Evolutionary conservation across 2,329 filamentous ascomycete genomes (phyloP).

Genomic region (Elsinoe fawcettii): DNA sequence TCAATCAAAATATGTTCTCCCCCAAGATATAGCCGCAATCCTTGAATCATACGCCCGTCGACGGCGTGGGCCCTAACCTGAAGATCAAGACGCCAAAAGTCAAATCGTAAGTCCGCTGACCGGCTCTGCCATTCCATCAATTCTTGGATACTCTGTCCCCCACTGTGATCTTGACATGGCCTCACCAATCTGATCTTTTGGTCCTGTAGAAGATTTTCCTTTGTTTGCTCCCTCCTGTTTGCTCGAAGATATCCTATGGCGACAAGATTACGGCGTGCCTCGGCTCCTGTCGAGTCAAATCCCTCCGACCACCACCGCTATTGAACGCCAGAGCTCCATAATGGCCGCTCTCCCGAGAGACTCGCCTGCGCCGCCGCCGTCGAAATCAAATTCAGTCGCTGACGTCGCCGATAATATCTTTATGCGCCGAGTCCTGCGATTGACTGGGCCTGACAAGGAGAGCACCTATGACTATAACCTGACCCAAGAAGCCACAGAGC

Average conservation of each 20-base stretch:
- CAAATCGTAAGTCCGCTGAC: neutral
- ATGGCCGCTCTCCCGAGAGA: neutral
- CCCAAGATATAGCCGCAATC: slow-evolving; percentile 6
- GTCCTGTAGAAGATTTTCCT: neutral
- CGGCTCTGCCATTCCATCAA: neutral
- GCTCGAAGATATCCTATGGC: neutral
- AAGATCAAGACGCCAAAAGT: slow-evolving; percentile 11
- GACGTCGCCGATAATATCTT: slow-evolving; percentile 11
- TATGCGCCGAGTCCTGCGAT: slow-evolving; percentile 7
- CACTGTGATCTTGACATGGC: slow-evolving; percentile 2
- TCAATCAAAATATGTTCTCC: neutral
- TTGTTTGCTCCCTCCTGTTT: neutral
- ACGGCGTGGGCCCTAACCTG: slow-evolving; percentile 3
- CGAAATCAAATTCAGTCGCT: neutral
- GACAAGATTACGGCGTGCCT: slow-evolving; percentile 6
- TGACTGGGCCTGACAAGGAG: neutral
- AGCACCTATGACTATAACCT: neutral
- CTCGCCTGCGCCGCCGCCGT: slow-evolving; percentile 5
- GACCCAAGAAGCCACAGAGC: neutral
- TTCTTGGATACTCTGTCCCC: neutral
- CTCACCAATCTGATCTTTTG: neutral
- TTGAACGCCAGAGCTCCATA: slow-evolving; percentile 7
- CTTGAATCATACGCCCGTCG: slow-evolving; percentile 4
- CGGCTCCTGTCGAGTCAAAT: slow-evolving; percentile 11
- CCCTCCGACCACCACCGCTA: neutral